phyloP scores from a whole-genome alignment of 345 rosid species.

The Toxicodendron radicans region DNA sequence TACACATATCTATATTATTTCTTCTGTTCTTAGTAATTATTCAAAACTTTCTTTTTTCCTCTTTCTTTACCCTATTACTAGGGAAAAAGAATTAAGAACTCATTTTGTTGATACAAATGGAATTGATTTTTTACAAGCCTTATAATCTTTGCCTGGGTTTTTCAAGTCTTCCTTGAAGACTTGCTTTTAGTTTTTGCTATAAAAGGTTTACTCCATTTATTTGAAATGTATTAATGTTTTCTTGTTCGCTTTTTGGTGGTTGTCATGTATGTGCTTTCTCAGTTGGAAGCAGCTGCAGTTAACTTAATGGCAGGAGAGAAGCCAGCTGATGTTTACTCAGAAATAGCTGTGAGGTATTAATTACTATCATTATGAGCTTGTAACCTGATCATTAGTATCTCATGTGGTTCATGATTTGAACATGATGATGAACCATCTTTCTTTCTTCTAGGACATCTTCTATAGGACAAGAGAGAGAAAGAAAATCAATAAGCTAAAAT shows the following conservation, averaged over 20 bases:
- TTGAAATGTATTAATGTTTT: slow-evolving; percentile 16
- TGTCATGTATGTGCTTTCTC: slow-evolving; percentile 20
- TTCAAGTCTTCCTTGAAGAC: neutral
- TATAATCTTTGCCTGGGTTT: neutral
- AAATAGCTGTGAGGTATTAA: slow-evolving; percentile 82
- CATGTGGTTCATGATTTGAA: neutral
- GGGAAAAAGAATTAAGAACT: neutral
- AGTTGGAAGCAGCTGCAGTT: slow-evolving; percentile 97
- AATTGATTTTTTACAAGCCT: neutral
- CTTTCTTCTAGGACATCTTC: neutral
- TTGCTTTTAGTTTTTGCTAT: neutral
- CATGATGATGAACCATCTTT: neutral
- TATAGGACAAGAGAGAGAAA: neutral
- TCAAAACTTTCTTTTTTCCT: neutral
- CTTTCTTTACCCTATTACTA: neutral
- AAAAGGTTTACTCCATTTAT: slow-evolving; percentile 1
- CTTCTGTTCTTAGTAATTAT: neutral
- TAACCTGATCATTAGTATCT: neutral
- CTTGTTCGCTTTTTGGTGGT: slow-evolving; percentile 20
- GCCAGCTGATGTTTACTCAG: slow-evolving; percentile 96
- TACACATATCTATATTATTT: slow-evolving; percentile 6
- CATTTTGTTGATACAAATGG: neutral
- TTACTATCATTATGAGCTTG: slow-evolving; percentile 10
- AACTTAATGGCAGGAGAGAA: slow-evolving; percentile 78
- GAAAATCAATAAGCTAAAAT: neutral